Evolutionary conservation across 2,329 filamentous ascomycete genomes (phyloP).

Genomic region (Metarhizium robertsii): DNA sequence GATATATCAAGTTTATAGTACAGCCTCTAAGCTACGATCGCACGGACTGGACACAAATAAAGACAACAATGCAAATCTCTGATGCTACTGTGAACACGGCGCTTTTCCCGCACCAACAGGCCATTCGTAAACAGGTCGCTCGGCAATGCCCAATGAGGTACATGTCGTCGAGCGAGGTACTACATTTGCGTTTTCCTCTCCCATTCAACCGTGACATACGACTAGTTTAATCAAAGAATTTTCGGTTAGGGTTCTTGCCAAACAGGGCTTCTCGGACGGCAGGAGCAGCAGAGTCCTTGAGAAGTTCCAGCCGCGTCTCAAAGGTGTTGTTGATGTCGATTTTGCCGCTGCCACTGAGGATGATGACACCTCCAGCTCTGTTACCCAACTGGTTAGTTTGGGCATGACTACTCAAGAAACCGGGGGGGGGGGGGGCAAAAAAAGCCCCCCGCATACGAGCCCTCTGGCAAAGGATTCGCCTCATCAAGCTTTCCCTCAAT

Average conservation of each 20-base stretch:
- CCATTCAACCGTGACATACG: not conserved
- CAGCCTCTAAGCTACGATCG: slow-evolving; percentile 21
- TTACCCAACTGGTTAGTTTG: not conserved
- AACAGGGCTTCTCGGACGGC: slow-evolving; percentile 80
- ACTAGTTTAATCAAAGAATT: slow-evolving; percentile 74
- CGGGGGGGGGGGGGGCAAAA: not conserved
- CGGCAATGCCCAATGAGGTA: slow-evolving; percentile 10
- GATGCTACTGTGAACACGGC: slow-evolving; percentile 2
- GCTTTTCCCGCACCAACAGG: not conserved
- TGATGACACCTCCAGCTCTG: slow-evolving; percentile 74
- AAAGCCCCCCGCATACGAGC: slow-evolving; percentile 76
- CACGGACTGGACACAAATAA: slow-evolving; percentile 12
- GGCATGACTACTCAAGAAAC: not conserved
- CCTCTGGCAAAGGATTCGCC: slow-evolving; percentile 68
- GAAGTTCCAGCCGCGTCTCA: slow-evolving; percentile 76
- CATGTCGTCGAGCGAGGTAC: not conserved
- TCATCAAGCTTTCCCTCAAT: slow-evolving; percentile 66
- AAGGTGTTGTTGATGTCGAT: slow-evolving; percentile 99
- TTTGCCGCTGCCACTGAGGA: slow-evolving; percentile 78
- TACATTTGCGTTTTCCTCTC: not conserved
- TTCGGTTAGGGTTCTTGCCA: slow-evolving; percentile 89
- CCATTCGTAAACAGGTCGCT: not conserved
- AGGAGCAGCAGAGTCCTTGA: slow-evolving; percentile 78
- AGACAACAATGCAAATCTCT: slow-evolving; percentile 15
- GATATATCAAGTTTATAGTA: slow-evolving; percentile 14